Percentiles rank a stretch among this genome's conserved stretches.
Evolutionary conservation across 2,329 filamentous ascomycete species (phyloP).

Genomic region (Talaromyces pinophilus): DNA sequence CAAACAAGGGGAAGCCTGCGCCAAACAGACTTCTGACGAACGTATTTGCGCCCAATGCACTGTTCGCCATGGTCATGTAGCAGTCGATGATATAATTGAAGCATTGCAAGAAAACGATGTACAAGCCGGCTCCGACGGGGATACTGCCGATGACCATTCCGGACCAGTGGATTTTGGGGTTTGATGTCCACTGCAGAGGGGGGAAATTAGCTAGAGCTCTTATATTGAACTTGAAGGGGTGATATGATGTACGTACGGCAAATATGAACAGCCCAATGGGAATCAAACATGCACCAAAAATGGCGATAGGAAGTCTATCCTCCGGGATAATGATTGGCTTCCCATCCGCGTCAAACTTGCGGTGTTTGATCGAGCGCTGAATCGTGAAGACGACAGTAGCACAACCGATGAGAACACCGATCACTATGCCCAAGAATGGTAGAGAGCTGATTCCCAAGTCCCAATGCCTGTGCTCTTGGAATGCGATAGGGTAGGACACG

Average conservation of each 20-base stretch:
- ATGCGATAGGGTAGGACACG: slow-evolving; percentile 20
- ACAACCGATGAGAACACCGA: slow-evolving; percentile 64
- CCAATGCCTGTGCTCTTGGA: slow-evolving; percentile 22
- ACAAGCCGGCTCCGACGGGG: slow-evolving; percentile 76
- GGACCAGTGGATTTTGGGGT: slow-evolving; percentile 80
- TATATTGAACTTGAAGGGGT: background rate
- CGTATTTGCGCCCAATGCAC: slow-evolving; percentile 75
- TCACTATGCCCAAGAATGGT: slow-evolving; percentile 6
- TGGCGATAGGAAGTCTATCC: slow-evolving; percentile 1
- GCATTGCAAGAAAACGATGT: slow-evolving; percentile 77
- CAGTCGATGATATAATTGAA: slow-evolving; percentile 76
- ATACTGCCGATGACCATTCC: slow-evolving; percentile 74
- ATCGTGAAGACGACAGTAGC: slow-evolving; percentile 62
- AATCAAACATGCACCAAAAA: background rate
- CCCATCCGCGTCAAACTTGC: background rate
- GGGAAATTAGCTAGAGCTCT: too few species aligned
- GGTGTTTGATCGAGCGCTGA: background rate
- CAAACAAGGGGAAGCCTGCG: slow-evolving; percentile 48
- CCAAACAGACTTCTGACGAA: slow-evolving; percentile 72
- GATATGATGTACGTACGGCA: background rate
- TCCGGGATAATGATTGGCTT: background rate
- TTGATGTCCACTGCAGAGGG: slow-evolving; percentile 76
- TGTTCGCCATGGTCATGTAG: slow-evolving; percentile 80
- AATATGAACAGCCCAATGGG: background rate
- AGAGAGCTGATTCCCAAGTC: background rate